These are phyloP conservation scores for Penicillium nucicola DNA, from an alignment of 495 filamentous ascomycete species.

Conservation along the genomic window DNA sequence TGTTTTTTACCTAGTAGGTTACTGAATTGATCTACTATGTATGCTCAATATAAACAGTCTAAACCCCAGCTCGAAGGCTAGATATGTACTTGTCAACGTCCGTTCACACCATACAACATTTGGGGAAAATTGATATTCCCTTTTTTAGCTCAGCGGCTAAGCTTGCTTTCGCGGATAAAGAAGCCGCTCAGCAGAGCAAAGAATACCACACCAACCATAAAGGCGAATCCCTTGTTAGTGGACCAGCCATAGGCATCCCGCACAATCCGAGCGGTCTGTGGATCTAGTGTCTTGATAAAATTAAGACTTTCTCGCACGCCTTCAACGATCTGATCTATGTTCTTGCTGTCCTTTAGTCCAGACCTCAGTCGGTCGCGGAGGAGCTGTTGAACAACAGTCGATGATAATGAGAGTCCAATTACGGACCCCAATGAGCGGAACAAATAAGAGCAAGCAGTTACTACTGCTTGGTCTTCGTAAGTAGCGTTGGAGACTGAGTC, in stretches of 20 bases:
- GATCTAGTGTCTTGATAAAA: conserved; percentile 66
- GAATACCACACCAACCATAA: conserved; percentile 41
- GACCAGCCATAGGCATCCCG: conserved; percentile 62
- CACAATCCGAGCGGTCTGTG: conserved; percentile 58
- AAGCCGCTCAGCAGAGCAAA: conserved; percentile 45
- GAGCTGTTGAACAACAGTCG: conserved; percentile 71
- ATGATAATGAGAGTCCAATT: conserved; percentile 65
- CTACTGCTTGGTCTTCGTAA: conserved; percentile 68
- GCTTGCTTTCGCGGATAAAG: conserved; percentile 42
- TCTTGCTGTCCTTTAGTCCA: conserved; percentile 51
- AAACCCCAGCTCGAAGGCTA: not conserved
- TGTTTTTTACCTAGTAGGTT: not conserved
- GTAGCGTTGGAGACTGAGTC: conserved; percentile 65
- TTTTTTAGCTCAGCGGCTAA: conserved; percentile 25
- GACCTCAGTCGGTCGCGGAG: conserved; percentile 57
- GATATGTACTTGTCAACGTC: not conserved
- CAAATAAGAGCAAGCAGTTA: conserved; percentile 81
- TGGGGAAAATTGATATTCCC: not conserved
- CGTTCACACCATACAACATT: not conserved
- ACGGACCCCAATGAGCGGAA: conserved; percentile 83
- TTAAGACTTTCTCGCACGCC: conserved; percentile 71
- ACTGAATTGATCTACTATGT: not conserved
- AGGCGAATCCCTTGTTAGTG: conserved; percentile 45
- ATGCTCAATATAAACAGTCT: not conserved
- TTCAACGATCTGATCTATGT: conserved; percentile 68